Evolutionary conservation across 805 yeast genomes (phyloP).

Genomic region (Dipodascus geniculatus): DNA sequence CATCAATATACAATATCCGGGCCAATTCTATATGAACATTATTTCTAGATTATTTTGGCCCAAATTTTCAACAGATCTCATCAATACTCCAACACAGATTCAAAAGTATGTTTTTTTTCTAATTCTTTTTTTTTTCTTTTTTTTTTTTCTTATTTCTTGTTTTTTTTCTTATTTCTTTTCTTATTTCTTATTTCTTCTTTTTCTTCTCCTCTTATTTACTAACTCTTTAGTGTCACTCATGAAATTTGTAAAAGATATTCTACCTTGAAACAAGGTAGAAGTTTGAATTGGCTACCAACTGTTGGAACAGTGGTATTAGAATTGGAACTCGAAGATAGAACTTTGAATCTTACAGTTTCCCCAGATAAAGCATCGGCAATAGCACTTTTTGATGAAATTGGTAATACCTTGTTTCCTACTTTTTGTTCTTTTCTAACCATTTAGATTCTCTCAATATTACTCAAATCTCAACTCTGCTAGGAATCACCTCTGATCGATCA

Average conservation of each 20-base stretch:
- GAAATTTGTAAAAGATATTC: constrained; percentile 35
- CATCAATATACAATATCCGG: neutral
- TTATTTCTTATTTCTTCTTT: no score
- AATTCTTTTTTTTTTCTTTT: no score
- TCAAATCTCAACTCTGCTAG: neutral
- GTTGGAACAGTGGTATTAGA: constrained; percentile 53
- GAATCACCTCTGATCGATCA: neutral
- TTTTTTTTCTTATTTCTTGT: no score
- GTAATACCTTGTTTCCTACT: neutral
- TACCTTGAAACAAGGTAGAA: constrained; percentile 40
- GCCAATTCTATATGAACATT: constrained; percentile 41
- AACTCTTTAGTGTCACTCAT: constrained; percentile 24
- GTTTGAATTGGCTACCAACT: constrained; percentile 42
- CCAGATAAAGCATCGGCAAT: constrained; percentile 65
- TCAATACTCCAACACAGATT: constrained; percentile 39
- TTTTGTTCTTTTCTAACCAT: neutral
- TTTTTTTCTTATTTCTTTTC: no score
- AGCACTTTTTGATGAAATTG: constrained; percentile 30
- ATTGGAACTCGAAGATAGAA: constrained; percentile 41
- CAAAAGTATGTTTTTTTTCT: constrained; percentile 14
- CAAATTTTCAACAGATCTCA: constrained; percentile 30
- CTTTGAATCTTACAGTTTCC: constrained; percentile 36
- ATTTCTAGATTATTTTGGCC: constrained; percentile 83
- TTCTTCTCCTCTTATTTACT: neutral
- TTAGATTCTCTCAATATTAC: neutral